Evolutionary conservation across 805 yeast genomes (phyloP).

Genomic region (Zygosaccharomyces kombuchaensis): DNA sequence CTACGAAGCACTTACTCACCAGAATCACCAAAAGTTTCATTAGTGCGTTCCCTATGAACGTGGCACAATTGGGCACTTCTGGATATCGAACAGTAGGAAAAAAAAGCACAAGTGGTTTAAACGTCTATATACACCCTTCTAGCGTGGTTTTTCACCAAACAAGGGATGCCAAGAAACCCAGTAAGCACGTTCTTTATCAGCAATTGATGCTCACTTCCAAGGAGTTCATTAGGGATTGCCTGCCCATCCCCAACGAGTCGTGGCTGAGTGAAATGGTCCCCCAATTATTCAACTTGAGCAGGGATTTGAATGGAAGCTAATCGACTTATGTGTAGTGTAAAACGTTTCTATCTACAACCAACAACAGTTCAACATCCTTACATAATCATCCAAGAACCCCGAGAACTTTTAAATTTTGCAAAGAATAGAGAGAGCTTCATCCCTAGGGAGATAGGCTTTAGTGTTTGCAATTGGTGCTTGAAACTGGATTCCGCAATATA

Average conservation of each 20-base stretch:
- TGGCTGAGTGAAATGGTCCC: slow-evolving; percentile 78
- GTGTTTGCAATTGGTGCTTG: no score
- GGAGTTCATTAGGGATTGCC: slow-evolving; percentile 82
- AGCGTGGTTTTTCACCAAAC: slow-evolving; percentile 51
- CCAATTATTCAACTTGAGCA: slow-evolving; percentile 38
- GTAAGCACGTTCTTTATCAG: slow-evolving; percentile 70
- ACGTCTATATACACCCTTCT: slow-evolving; percentile 84
- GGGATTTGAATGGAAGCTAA: neutral
- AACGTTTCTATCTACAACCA: neutral
- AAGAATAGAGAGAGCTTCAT: neutral
- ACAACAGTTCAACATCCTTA: neutral
- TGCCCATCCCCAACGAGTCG: slow-evolving; percentile 60
- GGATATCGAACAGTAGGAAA: slow-evolving; percentile 33
- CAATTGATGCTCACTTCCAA: slow-evolving; percentile 80
- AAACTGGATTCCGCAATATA: neutral
- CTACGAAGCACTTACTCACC: slow-evolving; percentile 1
- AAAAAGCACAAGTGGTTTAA: slow-evolving; percentile 51
- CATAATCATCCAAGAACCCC: neutral
- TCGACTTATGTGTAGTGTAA: neutral
- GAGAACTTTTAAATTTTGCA: neutral
- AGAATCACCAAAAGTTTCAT: slow-evolving; percentile 27
- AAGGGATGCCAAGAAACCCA: slow-evolving; percentile 57
- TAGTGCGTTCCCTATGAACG: slow-evolving; percentile 33
- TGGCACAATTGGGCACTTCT: slow-evolving; percentile 26
- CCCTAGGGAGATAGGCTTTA: neutral